Base-by-base conservation (phyloP, 148 eudicot species). In the Rhododendron vialii region DNA sequence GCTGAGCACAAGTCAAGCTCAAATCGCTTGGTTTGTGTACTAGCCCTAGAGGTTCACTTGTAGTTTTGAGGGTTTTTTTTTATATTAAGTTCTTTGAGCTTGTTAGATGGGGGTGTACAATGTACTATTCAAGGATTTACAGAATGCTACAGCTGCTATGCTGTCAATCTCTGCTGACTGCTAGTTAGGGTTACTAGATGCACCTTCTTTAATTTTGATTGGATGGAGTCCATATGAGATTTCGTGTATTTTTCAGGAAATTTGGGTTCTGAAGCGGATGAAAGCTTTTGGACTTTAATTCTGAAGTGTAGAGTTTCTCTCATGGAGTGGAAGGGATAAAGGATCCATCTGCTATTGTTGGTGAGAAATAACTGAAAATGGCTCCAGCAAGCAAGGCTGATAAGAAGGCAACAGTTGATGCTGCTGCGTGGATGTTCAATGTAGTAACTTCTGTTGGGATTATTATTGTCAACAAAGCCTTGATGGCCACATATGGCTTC, bases 371-470 rank as follows among this genome's bases (percentile, higher is more conserved):
- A 53, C 83, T 59, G 83, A 87, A 85, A 82, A 92, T 94, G 98
- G 93, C 94, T 84, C 93, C 95, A 15, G 51, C 93, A 74, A 91
- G 89, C 83, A 94, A 92, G 90, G 95, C 95, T 87, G 94, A 94
- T 86, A 93, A 92, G 90, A 94, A 94, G 91, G 98, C 98, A 76
- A 87, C 94, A 81, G 43, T 88, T 45, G 98, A 94, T 90, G 94
- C 94, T 76, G 94, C 93, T 83, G 94, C 98, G 85, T 94, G 98
- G 98, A 90, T 91, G 93, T 94, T 94, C 93, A 94, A 94, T 89
- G 94, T 94, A 22, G 95, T 94, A 84, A 94, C 98, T 61, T 94
- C 98, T 18, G 98, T 94, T 73, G 98, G 98, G 85, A 93, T 94
- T 85, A 94, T 94, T 67, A 93, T 94, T 83, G 98, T 94, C 86